phyloP scores from a whole-genome alignment of 1,139 yeast species.

The Suhomyces panamericanus region DNA sequence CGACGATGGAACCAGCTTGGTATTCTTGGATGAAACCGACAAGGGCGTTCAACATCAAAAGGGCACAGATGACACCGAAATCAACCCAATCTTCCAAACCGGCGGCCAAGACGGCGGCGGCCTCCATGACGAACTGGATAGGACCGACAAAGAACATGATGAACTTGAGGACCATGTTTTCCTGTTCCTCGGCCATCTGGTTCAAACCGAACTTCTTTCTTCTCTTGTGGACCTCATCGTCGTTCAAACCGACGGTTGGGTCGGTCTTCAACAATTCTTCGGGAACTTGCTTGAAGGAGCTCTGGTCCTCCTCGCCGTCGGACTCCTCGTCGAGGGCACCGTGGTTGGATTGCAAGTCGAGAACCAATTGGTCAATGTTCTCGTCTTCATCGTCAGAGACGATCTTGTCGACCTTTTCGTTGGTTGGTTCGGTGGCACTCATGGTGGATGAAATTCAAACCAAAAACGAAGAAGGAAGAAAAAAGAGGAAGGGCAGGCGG shows the following conservation, averaged over 20 bases:
- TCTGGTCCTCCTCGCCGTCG: constrained; percentile 51
- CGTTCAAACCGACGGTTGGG: constrained; percentile 74
- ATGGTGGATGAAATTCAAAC: constrained; percentile 20
- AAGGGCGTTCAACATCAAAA: constrained; percentile 82
- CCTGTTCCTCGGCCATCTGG: constrained; percentile 93
- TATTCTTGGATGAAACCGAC: constrained; percentile 98
- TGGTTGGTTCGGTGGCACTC: constrained; percentile 54
- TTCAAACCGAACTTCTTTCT: constrained; percentile 92
- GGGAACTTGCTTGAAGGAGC: constrained; percentile 69
- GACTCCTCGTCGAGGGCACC: constrained; percentile 45
- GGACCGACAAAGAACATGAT: constrained; percentile 96
- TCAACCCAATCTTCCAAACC: constrained; percentile 99
- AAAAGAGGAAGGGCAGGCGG: constrained; percentile 6
- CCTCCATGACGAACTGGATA: constrained; percentile 98
- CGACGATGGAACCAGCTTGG: constrained; percentile 97
- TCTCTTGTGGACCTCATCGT: constrained; percentile 81
- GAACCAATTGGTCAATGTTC: constrained; percentile 85
- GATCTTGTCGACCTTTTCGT: constrained; percentile 47
- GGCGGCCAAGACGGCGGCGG: constrained; percentile 96
- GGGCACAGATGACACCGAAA: constrained; percentile 95
- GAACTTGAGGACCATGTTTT: constrained; percentile 80
- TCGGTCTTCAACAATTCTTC: constrained; percentile 89
- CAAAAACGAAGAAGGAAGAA: constrained; percentile 14
- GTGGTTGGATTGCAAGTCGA: constrained; percentile 83
- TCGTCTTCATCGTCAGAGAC: constrained; percentile 72